phyloP scores from a whole-genome alignment of 1,139 yeast genomes.

The Pneumocystis murina region DNA sequence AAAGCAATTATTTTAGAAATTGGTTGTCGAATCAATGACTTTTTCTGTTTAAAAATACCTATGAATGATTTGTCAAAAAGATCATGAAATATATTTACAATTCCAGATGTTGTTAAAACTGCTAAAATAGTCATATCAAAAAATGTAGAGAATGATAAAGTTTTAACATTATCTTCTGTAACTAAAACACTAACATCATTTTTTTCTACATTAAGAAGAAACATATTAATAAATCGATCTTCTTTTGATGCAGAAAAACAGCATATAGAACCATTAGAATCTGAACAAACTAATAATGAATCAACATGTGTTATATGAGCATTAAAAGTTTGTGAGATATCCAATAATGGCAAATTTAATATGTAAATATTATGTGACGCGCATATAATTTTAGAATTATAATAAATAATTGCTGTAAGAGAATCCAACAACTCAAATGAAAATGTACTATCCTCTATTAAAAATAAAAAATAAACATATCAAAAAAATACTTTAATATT shows the following conservation, averaged over 20 bases:
- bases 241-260: constrained; percentile 56
- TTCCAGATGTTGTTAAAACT: constrained; percentile 50
- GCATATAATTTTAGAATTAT: constrained; percentile 33
- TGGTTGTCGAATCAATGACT: constrained; percentile 32
- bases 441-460: constrained; percentile 26
- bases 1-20: constrained; percentile 28
- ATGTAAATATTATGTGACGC: constrained; percentile 23
- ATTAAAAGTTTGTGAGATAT: constrained; percentile 36
- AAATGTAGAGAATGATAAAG: constrained; percentile 24
- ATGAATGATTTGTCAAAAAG: constrained; percentile 29
- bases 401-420: constrained; percentile 39
- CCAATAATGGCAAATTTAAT: constrained; percentile 25
- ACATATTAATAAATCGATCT: constrained; percentile 66
- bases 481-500: constrained; percentile 29
- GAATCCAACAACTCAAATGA: constrained; percentile 21
- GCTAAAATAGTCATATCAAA: constrained; percentile 32
- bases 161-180: constrained; percentile 45
- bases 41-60: constrained; percentile 6
- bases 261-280: constrained; percentile 11
- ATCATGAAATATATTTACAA: constrained; percentile 46
- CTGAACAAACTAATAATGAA: constrained; percentile 23
- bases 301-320: constrained; percentile 59
- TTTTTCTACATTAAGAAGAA: constrained; percentile 31
- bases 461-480: constrained; percentile 15
- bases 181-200: constrained; percentile 40